These are phyloP conservation scores for Bruguiera parviflora DNA, from an alignment of 345 rosid genomes.

Conservation along the genomic window DNA sequence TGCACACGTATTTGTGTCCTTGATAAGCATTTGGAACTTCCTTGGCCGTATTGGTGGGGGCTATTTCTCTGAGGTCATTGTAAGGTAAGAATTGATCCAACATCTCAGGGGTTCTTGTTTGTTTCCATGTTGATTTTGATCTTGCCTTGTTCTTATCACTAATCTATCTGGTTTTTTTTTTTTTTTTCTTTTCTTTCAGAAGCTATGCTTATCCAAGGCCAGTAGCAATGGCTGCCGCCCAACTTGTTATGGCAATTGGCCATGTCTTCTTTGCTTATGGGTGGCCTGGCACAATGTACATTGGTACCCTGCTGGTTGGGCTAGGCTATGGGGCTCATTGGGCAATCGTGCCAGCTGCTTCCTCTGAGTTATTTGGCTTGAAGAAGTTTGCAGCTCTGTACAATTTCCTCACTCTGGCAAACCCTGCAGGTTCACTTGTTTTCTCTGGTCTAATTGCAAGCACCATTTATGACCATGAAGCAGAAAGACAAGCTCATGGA, in stretches of 20 bases:
- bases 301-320: conserved; percentile 84
- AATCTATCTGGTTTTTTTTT: conserved; percentile 5
- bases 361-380: conserved; percentile 91
- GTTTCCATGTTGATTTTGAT: not conserved
- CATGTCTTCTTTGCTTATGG: conserved; percentile 84
- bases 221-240: conserved; percentile 73
- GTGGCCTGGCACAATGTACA: conserved; percentile 87
- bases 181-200: conserved; percentile 29
- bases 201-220: conserved; percentile 90
- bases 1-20: conserved; percentile 78
- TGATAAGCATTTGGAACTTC: conserved; percentile 98
- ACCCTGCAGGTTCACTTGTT: conserved; percentile 89
- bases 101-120: not conserved
- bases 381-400: conserved; percentile 86
- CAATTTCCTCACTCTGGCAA: conserved; percentile 93
- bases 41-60: conserved; percentile 96
- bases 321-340: conserved; percentile 95
- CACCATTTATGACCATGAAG: conserved; percentile 75
- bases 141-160: not conserved
- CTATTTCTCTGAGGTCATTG: conserved; percentile 86
- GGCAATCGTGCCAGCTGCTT: conserved; percentile 96
- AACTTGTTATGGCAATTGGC: conserved; percentile 78
- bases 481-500: conserved; percentile 65
- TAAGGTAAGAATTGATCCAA: conserved; percentile 47
- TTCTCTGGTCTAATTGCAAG: conserved; percentile 92